phyloP scores from a whole-genome alignment of 306 rosid species.

The Arachis stenosperma region DNA sequence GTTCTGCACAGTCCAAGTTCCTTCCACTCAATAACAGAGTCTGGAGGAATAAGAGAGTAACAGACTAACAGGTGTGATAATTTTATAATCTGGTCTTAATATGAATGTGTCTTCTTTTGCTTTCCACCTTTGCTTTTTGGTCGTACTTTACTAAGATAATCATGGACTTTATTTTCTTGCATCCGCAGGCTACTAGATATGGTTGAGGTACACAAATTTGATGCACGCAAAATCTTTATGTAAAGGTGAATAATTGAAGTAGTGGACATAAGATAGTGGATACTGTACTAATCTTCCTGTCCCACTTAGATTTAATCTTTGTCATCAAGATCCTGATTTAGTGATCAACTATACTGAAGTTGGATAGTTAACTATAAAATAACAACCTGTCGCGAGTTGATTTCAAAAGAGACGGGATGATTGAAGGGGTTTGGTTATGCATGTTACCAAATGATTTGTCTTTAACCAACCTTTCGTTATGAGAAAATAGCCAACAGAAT shows the following conservation, averaged over 20 bases:
- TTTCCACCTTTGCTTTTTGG: neutral
- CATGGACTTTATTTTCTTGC: slow-evolving; percentile 13
- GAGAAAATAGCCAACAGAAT: slow-evolving; percentile 8
- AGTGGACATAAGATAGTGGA: neutral
- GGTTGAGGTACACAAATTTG: slow-evolving; percentile 4
- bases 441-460: slow-evolving; percentile 18
- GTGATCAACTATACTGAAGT: neutral
- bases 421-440: neutral
- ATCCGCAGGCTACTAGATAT: slow-evolving; percentile 22
- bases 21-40: neutral
- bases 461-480: neutral
- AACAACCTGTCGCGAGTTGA: neutral
- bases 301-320: slow-evolving; percentile 7
- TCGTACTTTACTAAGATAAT: neutral
- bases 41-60: neutral
- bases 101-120: neutral
- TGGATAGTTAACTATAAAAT: slow-evolving; percentile 4
- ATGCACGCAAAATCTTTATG: slow-evolving; percentile 23
- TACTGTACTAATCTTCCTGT: slow-evolving; percentile 6
- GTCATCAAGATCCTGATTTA: neutral
- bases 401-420: neutral
- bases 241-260: neutral
- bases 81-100: neutral
- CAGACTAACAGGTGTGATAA: neutral
- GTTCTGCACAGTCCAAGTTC: neutral